Base-by-base conservation (phyloP, 78 protist species). In the Dictyostelium intermedium region DNA sequence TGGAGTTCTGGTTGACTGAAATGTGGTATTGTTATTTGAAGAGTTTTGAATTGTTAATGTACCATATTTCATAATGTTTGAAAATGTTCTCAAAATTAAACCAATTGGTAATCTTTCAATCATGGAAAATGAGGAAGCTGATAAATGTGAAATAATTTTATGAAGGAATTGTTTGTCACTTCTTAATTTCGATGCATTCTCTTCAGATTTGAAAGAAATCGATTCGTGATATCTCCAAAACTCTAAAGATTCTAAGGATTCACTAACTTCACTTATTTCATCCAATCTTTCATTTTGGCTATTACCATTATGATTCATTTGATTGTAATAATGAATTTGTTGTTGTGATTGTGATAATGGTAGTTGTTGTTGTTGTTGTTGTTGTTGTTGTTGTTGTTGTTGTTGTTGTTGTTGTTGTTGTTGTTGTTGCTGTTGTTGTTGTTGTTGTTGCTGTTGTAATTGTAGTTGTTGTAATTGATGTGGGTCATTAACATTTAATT, bases 61-160 rank as follows among this genome's bases (percentile, higher is more conserved):
- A 30, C 61, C 84, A 47, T 80, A 35, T 66, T 32, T 50, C 70
- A 82, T 47, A 32, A 82, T 16, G 23, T 82, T 82, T 60, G 86
- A 82, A 82, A 82, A 82, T 53, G 74, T 82, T 60, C 39, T 82
- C 32, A 82, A 35, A 10, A 82, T 82, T 56, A 56, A 56, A 56
- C 43, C 43, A 18, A 82, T 18, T 56, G 86, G 86, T 60, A 82
- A 34, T 20, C n/a, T 34, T 18, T 82, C 86, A 9, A 82, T 34
- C 27, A 45, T 14, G 0, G 20, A 13, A 4, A 72, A n/a, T 45
- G 69, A 82, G 23, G 76, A 23, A 6, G 56, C 86, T 35, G 70
- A 34, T 82, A 82, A 30, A 82, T 82, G 86, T 27, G 35, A 16
- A 30, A 82, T 20, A 6, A 82, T 39, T 10, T 82, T 82, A 6